Percentiles rank a stretch among this genome's conserved stretches.
These are phyloP conservation scores for Trichophyton benhamiae DNA, from an alignment of 2,329 filamentous ascomycete species.

Conservation along the genomic window DNA sequence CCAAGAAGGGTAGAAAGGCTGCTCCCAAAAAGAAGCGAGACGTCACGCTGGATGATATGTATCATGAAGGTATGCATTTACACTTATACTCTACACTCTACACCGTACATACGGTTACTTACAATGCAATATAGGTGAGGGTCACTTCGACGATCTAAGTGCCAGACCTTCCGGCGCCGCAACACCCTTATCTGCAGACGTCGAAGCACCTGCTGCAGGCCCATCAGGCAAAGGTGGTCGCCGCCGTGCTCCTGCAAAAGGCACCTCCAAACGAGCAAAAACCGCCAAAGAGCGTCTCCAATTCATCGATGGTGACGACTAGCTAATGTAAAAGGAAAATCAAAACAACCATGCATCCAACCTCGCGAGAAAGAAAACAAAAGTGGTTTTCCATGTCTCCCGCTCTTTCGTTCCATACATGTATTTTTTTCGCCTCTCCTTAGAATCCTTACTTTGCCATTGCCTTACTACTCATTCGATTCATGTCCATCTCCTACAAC, in stretches of 20 bases:
- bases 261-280: constrained; percentile 49
- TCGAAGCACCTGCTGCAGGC: constrained; percentile 28
- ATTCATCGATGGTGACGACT: constrained; percentile 14
- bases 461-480: not conserved
- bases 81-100: not conserved
- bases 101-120: constrained; percentile 7
- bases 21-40: constrained; percentile 48
- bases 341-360: not conserved
- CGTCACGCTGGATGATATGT: constrained; percentile 81
- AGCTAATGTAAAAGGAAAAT: not conserved
- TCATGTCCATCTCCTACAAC: too few relatives aligned
- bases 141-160: constrained; percentile 78
- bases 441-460: not conserved
- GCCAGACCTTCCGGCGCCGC: constrained; percentile 75
- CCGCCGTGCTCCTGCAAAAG: constrained; percentile 44
- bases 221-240: constrained; percentile 41
- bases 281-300: constrained; percentile 39
- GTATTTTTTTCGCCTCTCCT: not conserved
- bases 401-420: not conserved
- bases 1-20: constrained; percentile 49
- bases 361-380: constrained; percentile 33
- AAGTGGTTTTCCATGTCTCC: not conserved
- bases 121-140: constrained; percentile 57
- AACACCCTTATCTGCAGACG: constrained; percentile 53
- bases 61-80: constrained; percentile 84